phyloP scores from a whole-genome alignment of 208 protist species.

The Sergeia podlipaevii region DNA sequence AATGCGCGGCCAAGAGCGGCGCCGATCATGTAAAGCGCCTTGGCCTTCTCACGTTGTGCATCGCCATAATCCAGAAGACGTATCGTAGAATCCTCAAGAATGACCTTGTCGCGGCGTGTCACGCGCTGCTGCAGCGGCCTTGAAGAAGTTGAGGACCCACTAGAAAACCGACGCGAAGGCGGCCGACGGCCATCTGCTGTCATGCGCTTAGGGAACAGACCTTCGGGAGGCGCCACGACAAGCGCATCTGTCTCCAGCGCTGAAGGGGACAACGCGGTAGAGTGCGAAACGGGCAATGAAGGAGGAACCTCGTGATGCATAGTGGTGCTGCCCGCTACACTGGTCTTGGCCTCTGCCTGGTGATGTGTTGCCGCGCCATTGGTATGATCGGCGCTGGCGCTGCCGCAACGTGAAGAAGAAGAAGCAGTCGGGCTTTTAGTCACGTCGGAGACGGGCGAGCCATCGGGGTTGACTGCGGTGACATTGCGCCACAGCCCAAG shows the following conservation, averaged over 20 bases:
- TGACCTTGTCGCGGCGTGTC: slow-evolving; percentile 8
- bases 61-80: slow-evolving; percentile 38
- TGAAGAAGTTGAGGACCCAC: not conserved
- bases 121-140: not conserved
- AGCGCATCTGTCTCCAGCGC: slow-evolving; percentile 1
- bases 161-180: not conserved
- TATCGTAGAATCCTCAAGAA: slow-evolving; percentile 5
- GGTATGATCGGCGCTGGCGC: too few relatives aligned
- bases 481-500: slow-evolving; percentile 56
- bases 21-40: slow-evolving; percentile 67
- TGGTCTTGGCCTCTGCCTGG: too few relatives aligned
- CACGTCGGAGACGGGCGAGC: not conserved
- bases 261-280: too few relatives aligned
- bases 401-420: slow-evolving; percentile 19
- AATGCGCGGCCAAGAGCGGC: slow-evolving; percentile 78
- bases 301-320: too few relatives aligned
- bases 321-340: too few relatives aligned
- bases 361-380: too few relatives aligned
- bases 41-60: slow-evolving; percentile 32
- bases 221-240: slow-evolving; percentile 21
- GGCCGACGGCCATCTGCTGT: not conserved
- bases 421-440: not conserved
- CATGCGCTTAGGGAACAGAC: slow-evolving; percentile 12
- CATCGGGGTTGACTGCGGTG: not conserved
- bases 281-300: too few relatives aligned